Evolutionary conservation across 306 rosid genomes (phyloP).

Genomic region (Casuarina cunninghamiana): DNA sequence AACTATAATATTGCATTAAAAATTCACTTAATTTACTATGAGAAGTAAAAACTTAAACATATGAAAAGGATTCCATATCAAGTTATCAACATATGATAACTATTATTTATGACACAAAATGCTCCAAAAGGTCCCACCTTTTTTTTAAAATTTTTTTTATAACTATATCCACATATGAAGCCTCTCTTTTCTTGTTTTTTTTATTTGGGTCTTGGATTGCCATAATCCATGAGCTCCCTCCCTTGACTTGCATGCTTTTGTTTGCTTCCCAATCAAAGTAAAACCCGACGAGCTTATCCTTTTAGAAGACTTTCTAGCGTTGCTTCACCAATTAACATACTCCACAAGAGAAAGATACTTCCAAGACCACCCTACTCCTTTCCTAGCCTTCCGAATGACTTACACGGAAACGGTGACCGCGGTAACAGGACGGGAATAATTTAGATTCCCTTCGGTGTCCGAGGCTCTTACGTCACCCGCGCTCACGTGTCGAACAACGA

Average conservation of each 20-base stretch:
- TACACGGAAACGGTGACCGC: background rate
- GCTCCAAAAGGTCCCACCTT: too few relatives aligned
- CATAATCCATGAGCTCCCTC: background rate
- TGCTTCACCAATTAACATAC: conserved; percentile 21
- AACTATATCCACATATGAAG: too few relatives aligned
- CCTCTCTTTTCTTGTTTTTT: too few relatives aligned
- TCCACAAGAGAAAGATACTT: background rate
- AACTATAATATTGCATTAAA: too few relatives aligned
- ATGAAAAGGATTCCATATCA: too few relatives aligned
- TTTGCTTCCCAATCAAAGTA: conserved; percentile 2
- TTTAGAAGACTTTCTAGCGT: background rate
- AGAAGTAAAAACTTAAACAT: too few relatives aligned
- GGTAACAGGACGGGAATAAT: background rate
- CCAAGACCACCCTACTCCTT: background rate
- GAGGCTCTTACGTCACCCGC: background rate
- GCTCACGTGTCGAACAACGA: background rate
- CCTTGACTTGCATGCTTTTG: background rate
- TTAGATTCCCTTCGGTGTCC: background rate
- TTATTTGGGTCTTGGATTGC: too few relatives aligned
- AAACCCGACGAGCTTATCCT: background rate
- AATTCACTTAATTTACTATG: too few relatives aligned
- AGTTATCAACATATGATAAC: too few relatives aligned
- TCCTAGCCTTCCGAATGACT: background rate
- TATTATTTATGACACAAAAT: too few relatives aligned
- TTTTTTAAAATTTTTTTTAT: too few relatives aligned